Evolutionary conservation across 352 stramenopile genomes (phyloP).

Genomic region (Globisporangium iwayamae): DNA sequence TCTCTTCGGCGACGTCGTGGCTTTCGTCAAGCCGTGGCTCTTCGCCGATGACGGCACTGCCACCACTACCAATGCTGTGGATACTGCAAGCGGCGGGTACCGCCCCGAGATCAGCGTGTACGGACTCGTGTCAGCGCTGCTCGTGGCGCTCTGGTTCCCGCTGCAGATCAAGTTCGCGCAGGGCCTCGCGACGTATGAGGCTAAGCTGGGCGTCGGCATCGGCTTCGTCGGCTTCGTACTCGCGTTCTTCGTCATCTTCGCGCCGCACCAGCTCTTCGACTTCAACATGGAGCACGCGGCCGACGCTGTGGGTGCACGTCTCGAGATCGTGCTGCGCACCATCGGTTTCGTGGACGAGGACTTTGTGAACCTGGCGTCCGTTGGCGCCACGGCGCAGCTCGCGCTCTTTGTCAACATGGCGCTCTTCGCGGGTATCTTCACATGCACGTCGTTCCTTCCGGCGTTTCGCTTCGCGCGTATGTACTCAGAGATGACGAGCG

Average conservation of each 20-base stretch:
- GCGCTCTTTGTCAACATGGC: slow-evolving; percentile 35
- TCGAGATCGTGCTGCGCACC: slow-evolving; percentile 49
- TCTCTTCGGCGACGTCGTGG: slow-evolving; percentile 37
- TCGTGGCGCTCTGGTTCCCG: slow-evolving; percentile 72
- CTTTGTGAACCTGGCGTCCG: slow-evolving; percentile 40
- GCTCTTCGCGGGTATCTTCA: slow-evolving; percentile 48
- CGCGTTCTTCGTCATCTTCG: slow-evolving; percentile 57
- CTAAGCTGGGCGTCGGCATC: slow-evolving; percentile 48
- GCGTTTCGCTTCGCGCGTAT: slow-evolving; percentile 77
- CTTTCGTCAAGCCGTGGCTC: slow-evolving; percentile 26
- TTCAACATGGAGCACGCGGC: slow-evolving; percentile 62
- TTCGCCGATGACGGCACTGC: slow-evolving; percentile 13
- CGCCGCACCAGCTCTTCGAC: slow-evolving; percentile 55
- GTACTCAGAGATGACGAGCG: slow-evolving; percentile 66
- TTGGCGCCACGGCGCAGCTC: slow-evolving; percentile 23
- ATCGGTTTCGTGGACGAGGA: slow-evolving; percentile 63
- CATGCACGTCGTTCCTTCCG: slow-evolving; percentile 61
- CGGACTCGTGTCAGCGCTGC: slow-evolving; percentile 53
- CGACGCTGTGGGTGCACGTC: slow-evolving; percentile 27
- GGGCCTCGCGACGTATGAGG: slow-evolving; percentile 53
- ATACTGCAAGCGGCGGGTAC: background rate
- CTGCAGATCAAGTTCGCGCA: slow-evolving; percentile 73
- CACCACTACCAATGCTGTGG: slow-evolving; percentile 9
- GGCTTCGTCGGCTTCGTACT: slow-evolving; percentile 54
- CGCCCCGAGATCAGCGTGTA: slow-evolving; percentile 59